A percentile compares a stretch with the other conserved stretches of the same genome.
These are phyloP conservation scores for Mallotus repandus DNA, from an alignment of 441 rosid species.

Conservation along the genomic window DNA sequence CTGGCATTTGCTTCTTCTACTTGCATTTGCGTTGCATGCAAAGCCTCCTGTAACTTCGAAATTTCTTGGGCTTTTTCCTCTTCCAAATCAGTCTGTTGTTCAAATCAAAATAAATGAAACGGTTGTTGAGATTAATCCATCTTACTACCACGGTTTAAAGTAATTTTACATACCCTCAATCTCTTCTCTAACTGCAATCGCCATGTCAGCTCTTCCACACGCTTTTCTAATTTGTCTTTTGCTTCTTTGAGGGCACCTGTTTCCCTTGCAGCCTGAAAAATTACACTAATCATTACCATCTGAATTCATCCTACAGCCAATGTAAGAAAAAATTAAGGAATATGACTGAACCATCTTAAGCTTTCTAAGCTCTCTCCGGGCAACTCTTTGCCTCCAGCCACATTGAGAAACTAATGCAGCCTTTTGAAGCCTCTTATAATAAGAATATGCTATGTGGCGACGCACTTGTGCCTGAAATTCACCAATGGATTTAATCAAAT, in stretches of 20 bases:
- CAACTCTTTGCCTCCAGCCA: conserved; percentile 96
- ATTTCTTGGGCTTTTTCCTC: conserved; percentile 91
- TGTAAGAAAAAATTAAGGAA: conserved; percentile 19
- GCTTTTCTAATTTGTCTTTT: conserved; percentile 96
- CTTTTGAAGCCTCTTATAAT: conserved; percentile 78
- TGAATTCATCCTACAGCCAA: conserved; percentile 22
- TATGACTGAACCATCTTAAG: conserved; percentile 79
- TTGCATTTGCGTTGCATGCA: conserved; percentile 67
- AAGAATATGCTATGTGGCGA: conserved; percentile 57
- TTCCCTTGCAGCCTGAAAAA: conserved; percentile 90
- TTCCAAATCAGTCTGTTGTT: conserved; percentile 79
- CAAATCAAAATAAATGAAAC: conserved; percentile 28
- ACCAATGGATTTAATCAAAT: conserved; percentile 20
- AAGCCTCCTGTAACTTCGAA: conserved; percentile 74
- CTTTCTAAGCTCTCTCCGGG: conserved; percentile 88
- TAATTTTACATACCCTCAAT: conserved; percentile 63
- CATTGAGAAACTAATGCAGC: conserved; percentile 89
- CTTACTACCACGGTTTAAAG: not conserved
- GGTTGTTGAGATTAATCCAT: not conserved
- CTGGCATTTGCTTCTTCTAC: conserved; percentile 74
- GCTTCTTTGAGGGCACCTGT: conserved; percentile 99
- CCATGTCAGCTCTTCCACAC: conserved; percentile 99
- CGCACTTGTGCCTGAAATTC: conserved; percentile 77
- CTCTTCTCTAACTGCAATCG: conserved; percentile 96
- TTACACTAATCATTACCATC: conserved; percentile 16